phyloP scores from a whole-genome alignment of 2,329 filamentous ascomycete genomes.

The Xylaria polymorpha region DNA sequence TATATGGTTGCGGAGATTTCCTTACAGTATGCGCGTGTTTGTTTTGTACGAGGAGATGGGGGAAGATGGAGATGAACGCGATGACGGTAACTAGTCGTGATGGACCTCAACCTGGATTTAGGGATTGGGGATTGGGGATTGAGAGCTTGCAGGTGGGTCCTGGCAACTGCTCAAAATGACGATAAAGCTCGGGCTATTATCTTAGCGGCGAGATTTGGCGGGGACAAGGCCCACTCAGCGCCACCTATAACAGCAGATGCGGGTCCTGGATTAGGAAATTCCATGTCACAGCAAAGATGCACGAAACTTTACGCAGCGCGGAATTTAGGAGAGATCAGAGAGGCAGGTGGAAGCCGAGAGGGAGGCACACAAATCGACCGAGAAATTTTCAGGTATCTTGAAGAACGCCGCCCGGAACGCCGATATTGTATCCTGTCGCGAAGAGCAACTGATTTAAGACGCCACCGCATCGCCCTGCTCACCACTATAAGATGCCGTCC shows the following conservation, averaged over 20 bases:
- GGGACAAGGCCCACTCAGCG: background rate
- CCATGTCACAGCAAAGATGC: conserved; percentile 6
- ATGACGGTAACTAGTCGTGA: background rate
- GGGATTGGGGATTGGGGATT: background rate
- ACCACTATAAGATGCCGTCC: conserved; percentile 35
- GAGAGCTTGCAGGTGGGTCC: background rate
- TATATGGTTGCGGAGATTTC: background rate
- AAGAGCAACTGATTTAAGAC: conserved; percentile 16
- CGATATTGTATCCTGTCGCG: conserved; percentile 16
- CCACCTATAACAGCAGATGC: conserved; percentile 8
- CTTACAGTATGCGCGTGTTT: background rate
- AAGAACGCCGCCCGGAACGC: conserved; percentile 25
- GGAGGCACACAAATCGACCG: background rate
- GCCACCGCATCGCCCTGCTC: background rate
- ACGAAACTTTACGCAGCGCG: background rate
- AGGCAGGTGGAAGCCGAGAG: background rate
- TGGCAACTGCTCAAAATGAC: background rate
- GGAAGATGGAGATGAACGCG: background rate
- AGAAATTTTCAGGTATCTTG: conserved; percentile 20
- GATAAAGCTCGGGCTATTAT: conserved; percentile 19
- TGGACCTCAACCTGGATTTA: too few relatives aligned
- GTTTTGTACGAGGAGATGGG: background rate
- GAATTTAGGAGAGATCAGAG: background rate
- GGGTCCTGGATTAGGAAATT: conserved; percentile 17
- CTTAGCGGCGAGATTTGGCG: conserved; percentile 19